A percentile compares a stretch with the other conserved stretches of the same genome.
phyloP scores from a whole-genome alignment of 176 grass and related monocot species.

The Guadua angustifolia region DNA sequence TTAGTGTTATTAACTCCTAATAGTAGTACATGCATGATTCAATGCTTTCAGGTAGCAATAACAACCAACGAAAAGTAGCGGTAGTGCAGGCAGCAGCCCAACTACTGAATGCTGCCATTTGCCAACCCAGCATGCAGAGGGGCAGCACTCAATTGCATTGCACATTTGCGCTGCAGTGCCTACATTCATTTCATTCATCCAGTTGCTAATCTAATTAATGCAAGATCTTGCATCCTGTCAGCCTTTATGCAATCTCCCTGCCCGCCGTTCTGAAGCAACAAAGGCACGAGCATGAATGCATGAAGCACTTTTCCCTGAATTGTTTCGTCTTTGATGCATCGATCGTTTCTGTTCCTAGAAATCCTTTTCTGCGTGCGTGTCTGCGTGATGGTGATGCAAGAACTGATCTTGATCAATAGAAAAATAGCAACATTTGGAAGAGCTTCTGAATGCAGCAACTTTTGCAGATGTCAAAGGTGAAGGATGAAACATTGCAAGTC shows the following conservation, averaged over 20 bases:
- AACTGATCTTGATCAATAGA: slow-evolving; percentile 37
- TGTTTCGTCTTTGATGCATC: slow-evolving; percentile 42
- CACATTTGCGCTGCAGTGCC: background rate
- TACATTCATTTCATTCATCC: slow-evolving; percentile 24
- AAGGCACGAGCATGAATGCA: slow-evolving; percentile 22
- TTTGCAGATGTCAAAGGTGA: slow-evolving; percentile 24
- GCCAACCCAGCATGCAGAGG: slow-evolving; percentile 15
- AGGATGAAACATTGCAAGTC: slow-evolving; percentile 14
- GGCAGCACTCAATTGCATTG: background rate
- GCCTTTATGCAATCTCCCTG: slow-evolving; percentile 24
- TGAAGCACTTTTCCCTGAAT: slow-evolving; percentile 42
- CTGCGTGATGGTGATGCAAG: slow-evolving; percentile 44
- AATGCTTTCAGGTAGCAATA: slow-evolving; percentile 22
- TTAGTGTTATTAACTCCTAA: background rate
- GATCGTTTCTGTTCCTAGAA: slow-evolving; percentile 42
- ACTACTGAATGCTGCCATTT: slow-evolving; percentile 32
- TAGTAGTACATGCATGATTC: slow-evolving; percentile 22
- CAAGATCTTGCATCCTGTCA: slow-evolving; percentile 38
- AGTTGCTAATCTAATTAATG: slow-evolving; percentile 30
- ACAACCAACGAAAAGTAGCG: slow-evolving; percentile 7
- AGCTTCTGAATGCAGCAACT: slow-evolving; percentile 18
- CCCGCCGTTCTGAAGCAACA: slow-evolving; percentile 42
- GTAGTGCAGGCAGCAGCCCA: background rate
- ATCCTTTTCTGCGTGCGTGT: background rate
- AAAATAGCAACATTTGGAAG: slow-evolving; percentile 15